phyloP scores from a whole-genome alignment of 495 filamentous ascomycete species.

The Durotheca rogersii region DNA sequence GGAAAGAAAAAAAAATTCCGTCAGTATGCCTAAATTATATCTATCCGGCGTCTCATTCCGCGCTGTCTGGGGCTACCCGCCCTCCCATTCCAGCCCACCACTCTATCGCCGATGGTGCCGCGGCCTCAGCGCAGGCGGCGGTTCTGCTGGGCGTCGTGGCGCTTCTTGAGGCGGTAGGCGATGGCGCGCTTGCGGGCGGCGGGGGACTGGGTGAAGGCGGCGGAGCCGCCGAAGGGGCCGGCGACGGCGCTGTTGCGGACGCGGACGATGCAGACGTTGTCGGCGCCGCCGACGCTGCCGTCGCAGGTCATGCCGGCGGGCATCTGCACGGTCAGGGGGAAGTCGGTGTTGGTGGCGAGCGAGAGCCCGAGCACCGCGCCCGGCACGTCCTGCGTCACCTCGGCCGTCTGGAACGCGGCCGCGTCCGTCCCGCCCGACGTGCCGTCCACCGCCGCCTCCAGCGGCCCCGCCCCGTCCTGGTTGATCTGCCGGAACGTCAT shows the following conservation, averaged over 20 bases:
- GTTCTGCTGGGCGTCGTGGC: constrained; percentile 29
- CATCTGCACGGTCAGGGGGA: constrained; percentile 59
- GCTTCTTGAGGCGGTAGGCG: constrained; percentile 47
- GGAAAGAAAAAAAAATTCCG: too few relatives aligned
- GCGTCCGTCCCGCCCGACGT: constrained; percentile 57
- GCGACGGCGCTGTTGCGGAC: constrained; percentile 57
- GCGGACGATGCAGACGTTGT: constrained; percentile 59
- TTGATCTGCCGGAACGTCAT: constrained; percentile 58
- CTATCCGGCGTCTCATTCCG: too few relatives aligned
- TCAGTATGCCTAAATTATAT: too few relatives aligned
- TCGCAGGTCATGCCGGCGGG: constrained; percentile 62
- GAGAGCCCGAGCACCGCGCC: constrained; percentile 55
- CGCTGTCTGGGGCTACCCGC: too few relatives aligned
- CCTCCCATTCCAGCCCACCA: too few relatives aligned
- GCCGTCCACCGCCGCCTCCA: constrained; percentile 50
- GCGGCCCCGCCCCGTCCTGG: constrained; percentile 54
- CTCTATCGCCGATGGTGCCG: too few relatives aligned
- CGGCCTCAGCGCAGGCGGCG: constrained; percentile 22
- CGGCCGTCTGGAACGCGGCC: constrained; percentile 53
- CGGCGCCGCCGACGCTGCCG: constrained; percentile 50
- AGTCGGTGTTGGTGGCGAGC: constrained; percentile 52
- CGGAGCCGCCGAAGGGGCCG: constrained; percentile 62
- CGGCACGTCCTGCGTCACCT: constrained; percentile 60
- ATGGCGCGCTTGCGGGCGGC: constrained; percentile 49
- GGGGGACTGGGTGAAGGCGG: constrained; percentile 51